A percentile compares a stretch with the other conserved stretches of the same genome.
These are phyloP conservation scores for Penicillium steckii DNA, from an alignment of 495 filamentous ascomycete genomes.

Conservation along the genomic window DNA sequence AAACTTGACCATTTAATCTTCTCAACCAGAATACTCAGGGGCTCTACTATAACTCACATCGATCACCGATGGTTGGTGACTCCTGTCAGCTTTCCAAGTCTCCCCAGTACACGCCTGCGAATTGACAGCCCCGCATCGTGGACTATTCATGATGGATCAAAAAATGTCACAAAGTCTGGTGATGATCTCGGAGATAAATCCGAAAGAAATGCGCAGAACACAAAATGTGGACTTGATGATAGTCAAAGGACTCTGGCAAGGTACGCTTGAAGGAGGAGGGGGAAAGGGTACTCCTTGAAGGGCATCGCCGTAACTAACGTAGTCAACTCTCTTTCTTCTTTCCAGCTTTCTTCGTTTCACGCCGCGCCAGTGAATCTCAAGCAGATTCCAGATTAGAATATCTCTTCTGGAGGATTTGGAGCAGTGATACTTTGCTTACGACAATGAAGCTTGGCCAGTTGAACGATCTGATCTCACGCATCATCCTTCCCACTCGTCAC, in stretches of 20 bases:
- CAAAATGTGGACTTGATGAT: slow-evolving; percentile 29
- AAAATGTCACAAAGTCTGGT: slow-evolving; percentile 53
- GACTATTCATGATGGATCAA: slow-evolving; percentile 32
- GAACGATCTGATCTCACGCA: slow-evolving; percentile 40
- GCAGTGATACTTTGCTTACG: slow-evolving; percentile 27
- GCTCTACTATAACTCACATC: too few relatives aligned
- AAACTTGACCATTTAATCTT: too few relatives aligned
- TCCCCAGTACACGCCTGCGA: not conserved
- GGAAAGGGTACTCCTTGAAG: not conserved
- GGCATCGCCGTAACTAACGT: slow-evolving; percentile 4
- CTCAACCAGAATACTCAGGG: too few relatives aligned
- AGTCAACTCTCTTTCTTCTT: not conserved
- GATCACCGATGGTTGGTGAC: too few relatives aligned
- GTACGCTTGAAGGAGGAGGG: slow-evolving; percentile 21
- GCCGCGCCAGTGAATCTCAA: slow-evolving; percentile 34
- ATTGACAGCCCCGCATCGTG: not conserved
- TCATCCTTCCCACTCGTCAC: slow-evolving; percentile 13
- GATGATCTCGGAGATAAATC: slow-evolving; percentile 27
- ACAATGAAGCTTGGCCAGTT: slow-evolving; percentile 34
- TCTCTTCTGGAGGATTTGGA: slow-evolving; percentile 55
- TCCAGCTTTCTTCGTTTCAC: slow-evolving; percentile 42
- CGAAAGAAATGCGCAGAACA: slow-evolving; percentile 24
- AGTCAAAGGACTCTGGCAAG: slow-evolving; percentile 49
- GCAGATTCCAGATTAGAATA: slow-evolving; percentile 48
- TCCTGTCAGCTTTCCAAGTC: not conserved